Evolutionary conservation across 2,329 filamentous ascomycete species (phyloP).

Genomic region (Fusarium fracticaudum): DNA sequence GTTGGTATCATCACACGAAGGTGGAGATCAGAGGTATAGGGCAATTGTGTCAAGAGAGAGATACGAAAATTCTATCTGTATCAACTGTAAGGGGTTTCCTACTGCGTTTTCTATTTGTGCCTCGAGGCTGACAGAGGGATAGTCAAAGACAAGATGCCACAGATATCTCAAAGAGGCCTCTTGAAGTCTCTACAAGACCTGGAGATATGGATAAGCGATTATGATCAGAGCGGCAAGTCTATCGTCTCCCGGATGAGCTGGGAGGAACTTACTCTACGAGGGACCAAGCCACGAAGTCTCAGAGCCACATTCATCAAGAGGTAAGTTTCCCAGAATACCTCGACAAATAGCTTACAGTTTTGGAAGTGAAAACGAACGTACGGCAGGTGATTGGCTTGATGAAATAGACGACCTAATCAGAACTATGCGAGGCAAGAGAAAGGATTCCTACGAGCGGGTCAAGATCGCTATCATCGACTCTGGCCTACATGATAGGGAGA

Average conservation of each 20-base stretch:
- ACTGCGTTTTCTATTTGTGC: no score
- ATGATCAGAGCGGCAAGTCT: fast-evolving
- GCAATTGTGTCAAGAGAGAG: fast-evolving
- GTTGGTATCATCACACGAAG: fast-evolving
- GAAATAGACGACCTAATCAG: background rate
- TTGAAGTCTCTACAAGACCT: fast-evolving
- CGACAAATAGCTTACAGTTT: fast-evolving
- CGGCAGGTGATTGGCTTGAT: fast-evolving
- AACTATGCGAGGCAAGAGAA: fast-evolving
- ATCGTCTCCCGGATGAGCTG: background rate
- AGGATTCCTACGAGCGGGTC: fast-evolving
- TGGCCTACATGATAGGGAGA: fast-evolving
- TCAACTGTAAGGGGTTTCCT: no score
- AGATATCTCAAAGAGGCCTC: background rate
- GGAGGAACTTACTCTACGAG: fast-evolving
- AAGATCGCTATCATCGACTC: background rate
- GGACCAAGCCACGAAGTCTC: fast-evolving
- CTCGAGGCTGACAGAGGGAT: fast-evolving
- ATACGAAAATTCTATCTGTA: no score
- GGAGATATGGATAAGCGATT: background rate
- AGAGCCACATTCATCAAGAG: background rate
- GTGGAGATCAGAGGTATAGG: no score
- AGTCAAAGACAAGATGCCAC: fast-evolving
- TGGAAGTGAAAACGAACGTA: fast-evolving
- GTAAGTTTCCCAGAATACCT: fast-evolving